Percentiles rank a stretch among this genome's conserved stretches.
These are phyloP conservation scores for Hydnum rufescens DNA, from an alignment of 768 basidiomycete genomes.

Conservation along the genomic window DNA sequence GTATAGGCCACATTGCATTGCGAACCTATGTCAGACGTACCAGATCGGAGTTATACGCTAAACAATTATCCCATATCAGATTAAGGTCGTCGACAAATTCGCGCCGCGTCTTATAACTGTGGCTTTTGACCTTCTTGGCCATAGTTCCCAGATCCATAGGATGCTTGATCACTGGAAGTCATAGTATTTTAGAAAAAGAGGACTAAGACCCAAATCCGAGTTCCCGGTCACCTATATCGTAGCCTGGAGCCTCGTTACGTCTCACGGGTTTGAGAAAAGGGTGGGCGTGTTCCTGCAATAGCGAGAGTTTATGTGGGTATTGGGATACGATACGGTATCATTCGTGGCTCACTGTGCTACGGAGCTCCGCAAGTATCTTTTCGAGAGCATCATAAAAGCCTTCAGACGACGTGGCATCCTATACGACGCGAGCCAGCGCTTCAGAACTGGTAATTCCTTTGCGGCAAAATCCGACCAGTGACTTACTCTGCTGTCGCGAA, in stretches of 20 bases:
- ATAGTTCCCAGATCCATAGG: conserved; percentile 95
- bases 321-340: conserved; percentile 17
- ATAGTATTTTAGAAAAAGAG: not conserved
- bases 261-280: conserved; percentile 89
- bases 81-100: conserved; percentile 90
- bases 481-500: conserved; percentile 78
- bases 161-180: conserved; percentile 54
- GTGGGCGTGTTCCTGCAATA: conserved; percentile 54
- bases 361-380: conserved; percentile 68
- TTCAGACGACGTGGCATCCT: conserved; percentile 58
- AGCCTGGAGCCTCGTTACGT: conserved; percentile 79
- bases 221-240: conserved; percentile 55
- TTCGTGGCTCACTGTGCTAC: conserved; percentile 44
- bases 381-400: conserved; percentile 91
- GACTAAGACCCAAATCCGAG: not conserved
- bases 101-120: conserved; percentile 80
- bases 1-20: not conserved
- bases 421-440: conserved; percentile 14
- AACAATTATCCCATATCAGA: conserved; percentile 93
- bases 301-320: not conserved
- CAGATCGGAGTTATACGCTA: conserved; percentile 77
- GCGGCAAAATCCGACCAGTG: conserved; percentile 9
- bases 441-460: conserved; percentile 11
- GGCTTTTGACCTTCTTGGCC: conserved; percentile 80
- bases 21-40: conserved; percentile 26